Conservation (phyloP, 306 rosid genomes). For the Luffa aegyptiaca region DNA sequence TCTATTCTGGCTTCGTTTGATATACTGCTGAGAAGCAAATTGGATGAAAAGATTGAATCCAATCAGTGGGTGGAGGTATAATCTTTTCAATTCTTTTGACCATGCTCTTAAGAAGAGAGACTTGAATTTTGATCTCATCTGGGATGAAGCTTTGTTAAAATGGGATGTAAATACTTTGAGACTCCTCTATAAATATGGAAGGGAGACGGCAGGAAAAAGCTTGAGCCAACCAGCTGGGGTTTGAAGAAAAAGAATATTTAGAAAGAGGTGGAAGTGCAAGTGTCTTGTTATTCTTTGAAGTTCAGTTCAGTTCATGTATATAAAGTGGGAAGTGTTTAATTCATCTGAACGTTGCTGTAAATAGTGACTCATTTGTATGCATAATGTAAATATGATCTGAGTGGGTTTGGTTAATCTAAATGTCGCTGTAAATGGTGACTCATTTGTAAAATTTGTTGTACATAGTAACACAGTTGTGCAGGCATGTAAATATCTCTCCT, state of each 20-base stretch:
- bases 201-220: background rate
- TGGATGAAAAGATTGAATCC: background rate
- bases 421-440: background rate
- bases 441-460: conserved; percentile 2
- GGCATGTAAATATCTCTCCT: background rate
- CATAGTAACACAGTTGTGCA: background rate
- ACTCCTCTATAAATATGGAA: background rate
- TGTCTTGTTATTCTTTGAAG: background rate
- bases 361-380: background rate
- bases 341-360: background rate
- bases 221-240: background rate
- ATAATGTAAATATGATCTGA: background rate
- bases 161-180: background rate
- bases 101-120: conserved; percentile 4
- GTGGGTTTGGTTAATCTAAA: background rate
- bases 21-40: background rate
- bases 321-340: background rate
- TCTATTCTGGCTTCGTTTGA: background rate
- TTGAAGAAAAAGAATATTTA: background rate
- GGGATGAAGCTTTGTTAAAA: background rate
- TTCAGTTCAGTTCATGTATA: conserved; percentile 1
- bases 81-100: background rate
- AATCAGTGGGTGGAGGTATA: background rate
- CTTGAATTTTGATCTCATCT: background rate
- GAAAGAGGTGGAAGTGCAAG: background rate